Base-by-base conservation (phyloP, 2,329 filamentous ascomycete genomes). In the Penicillium palitans region DNA sequence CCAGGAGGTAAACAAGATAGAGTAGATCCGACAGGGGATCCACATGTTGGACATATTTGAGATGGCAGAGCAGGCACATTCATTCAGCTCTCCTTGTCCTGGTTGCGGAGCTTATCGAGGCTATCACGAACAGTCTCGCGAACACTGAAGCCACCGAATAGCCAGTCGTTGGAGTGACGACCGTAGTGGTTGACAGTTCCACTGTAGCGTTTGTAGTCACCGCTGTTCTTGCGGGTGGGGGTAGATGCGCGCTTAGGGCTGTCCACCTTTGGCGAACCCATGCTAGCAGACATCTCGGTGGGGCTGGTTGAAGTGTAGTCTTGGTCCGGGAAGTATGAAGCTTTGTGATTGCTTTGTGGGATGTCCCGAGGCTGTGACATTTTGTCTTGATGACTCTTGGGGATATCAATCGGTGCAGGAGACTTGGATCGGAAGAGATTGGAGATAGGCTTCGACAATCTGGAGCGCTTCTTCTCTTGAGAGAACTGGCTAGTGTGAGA, bases 101-200 rank as follows among this genome's bases (percentile, higher is more conserved):
- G 49, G 46, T 63, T 60, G 48, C 66, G 68, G n/a, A 78, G 41
- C 58, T 71, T 73, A 35, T 74, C 72, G 21, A 77, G 69, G 40
- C 74, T 74, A 40, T 77, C 77, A 4, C 73, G 74, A 25, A 79
- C 76, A 7, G 78, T 78, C 35, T 79, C 77, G 5, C 74, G 74
- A 4, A 82, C 67, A 62, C 78, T 80, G 65, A 81, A 79, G 1
- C 79, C 77, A 21, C 76, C 75, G 58, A 82, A 82, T 6, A 83
- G 71, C 80, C 80, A 83, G 54, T 81, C 78, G 55, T 82, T 81
- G 19, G 75, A 76, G 66, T 82, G 80, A 9, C 80, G 76, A 15
- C 80, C 80, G 54, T 72, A 79, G 57, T 82, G 75, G 50, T 74
- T 76, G 42, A 78, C 66, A 0, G 76, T 79, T 19, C 73, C 72